Conservation (phyloP, 768 basidiomycete genomes). For the Russula vinacea region DNA sequence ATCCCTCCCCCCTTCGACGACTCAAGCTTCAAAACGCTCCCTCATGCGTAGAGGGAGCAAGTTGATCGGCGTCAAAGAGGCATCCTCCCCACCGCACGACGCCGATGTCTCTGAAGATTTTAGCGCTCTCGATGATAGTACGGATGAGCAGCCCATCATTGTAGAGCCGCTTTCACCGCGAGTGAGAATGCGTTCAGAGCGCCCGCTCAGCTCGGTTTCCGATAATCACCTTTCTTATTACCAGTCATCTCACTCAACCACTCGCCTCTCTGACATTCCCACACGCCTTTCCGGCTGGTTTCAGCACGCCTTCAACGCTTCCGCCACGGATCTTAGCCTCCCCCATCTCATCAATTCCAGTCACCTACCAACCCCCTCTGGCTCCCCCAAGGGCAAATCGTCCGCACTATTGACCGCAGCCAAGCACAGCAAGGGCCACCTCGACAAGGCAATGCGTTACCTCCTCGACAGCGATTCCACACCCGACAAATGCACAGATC, state of each 20-base stretch:
- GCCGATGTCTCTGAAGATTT: conserved; percentile 34
- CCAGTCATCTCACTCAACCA: conserved; percentile 44
- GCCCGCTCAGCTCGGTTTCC: conserved; percentile 48
- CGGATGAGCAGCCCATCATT: conserved; percentile 59
- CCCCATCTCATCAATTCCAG: conserved; percentile 55
- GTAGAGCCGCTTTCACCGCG: conserved; percentile 61
- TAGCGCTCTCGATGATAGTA: conserved; percentile 38
- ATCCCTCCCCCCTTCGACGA: conserved; percentile 14
- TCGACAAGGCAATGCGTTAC: conserved; percentile 84
- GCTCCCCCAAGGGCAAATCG: conserved; percentile 46
- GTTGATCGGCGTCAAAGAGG: conserved; percentile 28
- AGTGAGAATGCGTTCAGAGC: conserved; percentile 53
- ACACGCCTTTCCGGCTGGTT: conserved; percentile 79
- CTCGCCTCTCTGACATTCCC: conserved; percentile 65
- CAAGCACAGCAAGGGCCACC: conserved; percentile 68
- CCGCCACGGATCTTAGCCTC: conserved; percentile 68
- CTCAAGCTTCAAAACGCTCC: conserved; percentile 27
- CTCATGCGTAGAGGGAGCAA: conserved; percentile 27
- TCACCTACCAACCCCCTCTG: conserved; percentile 35
- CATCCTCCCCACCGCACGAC: conserved; percentile 31
- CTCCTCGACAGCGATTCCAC: conserved; percentile 87
- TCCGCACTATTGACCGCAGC: conserved; percentile 63
- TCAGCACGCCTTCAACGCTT: conserved; percentile 70
- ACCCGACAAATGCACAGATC: conserved; percentile 76
- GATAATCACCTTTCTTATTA: conserved; percentile 48